Evolutionary conservation across 2,329 filamentous ascomycete genomes (phyloP), one percentile per base, ranked within the genome.

Genomic region (Apiospora kogelbergensis): DNA sequence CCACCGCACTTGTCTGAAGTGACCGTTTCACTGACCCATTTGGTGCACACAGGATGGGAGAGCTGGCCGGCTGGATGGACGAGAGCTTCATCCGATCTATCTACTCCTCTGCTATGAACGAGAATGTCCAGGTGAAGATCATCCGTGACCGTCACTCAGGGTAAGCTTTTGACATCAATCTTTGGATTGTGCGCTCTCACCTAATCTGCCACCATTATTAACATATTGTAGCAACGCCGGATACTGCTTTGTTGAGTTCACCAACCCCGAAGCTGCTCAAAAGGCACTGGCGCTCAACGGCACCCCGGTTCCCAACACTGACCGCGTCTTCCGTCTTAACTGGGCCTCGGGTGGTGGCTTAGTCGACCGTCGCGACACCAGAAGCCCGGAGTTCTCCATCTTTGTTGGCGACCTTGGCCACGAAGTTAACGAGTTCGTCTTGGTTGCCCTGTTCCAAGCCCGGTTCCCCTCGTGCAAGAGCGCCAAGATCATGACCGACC

Each of bases 401-500:
- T 99, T 99, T 79, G 96, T 99, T 70, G 96, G 96, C 74, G 96
- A 99, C 79, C 91, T 99, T 72, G 96, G 96, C 71, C 96, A 97
- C 9, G 96, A 99, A 83, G 96, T 99, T 76, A 99, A 98, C 82
- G 96, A 99, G 84, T 98, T 97, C 78, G 95, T 98, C 69, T 87
- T 99, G 70, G 95, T 98, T 67, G 97, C 95, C 33, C 91, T 99
- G 66, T 99, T 99, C 89, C 95, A 98, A 84, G 92, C 91, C 78
- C 94, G 95, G 71, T 99, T 97, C 86, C 92, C 93, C 0, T 97
- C 94, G 10, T 98, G 95, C 93, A 98, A 98, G 86, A 97, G 94
- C 45, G 96, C 96, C 78, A 99, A 99, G 88, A 99, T 99, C 83
- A 99, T 99, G 96, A 97, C 95, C 71, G 96, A 99, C 78, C 95